Conservation (phyloP, 1,139 yeast genomes). For the Lodderomyces orthopsilosis region DNA sequence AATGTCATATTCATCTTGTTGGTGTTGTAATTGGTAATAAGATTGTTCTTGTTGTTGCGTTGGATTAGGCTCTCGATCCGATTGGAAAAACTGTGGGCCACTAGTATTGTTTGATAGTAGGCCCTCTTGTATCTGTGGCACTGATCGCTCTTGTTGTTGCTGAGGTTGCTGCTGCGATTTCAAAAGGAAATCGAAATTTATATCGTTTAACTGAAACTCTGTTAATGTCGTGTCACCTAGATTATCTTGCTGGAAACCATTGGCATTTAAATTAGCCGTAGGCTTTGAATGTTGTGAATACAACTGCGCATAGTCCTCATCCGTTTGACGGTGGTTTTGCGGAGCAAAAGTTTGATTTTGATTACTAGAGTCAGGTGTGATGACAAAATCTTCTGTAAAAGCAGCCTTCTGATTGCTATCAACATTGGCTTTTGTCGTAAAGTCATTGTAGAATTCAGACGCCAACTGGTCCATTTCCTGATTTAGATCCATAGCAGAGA, state of each 20-base stretch:
- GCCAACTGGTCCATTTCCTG: slow-evolving; percentile 10
- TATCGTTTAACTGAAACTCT: slow-evolving; percentile 9
- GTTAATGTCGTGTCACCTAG: slow-evolving; percentile 1
- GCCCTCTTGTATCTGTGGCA: neutral
- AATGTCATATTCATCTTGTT: neutral
- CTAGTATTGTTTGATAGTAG: neutral
- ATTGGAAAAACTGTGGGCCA: neutral
- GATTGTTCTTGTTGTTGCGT: slow-evolving; percentile 3
- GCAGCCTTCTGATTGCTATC: neutral
- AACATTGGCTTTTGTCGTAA: neutral
- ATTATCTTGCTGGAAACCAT: neutral
- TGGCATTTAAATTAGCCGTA: neutral
- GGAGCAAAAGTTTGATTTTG: neutral
- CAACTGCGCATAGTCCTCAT: slow-evolving; percentile 6
- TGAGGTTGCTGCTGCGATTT: slow-evolving; percentile 4
- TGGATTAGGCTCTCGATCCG: neutral
- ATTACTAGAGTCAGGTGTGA: slow-evolving; percentile 5
- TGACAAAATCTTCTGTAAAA: slow-evolving; percentile 1
- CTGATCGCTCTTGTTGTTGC: slow-evolving; percentile 5
- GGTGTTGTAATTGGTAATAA: slow-evolving; percentile 5
- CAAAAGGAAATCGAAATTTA: slow-evolving; percentile 11
- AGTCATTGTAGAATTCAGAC: slow-evolving; percentile 8
- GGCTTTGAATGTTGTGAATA: slow-evolving; percentile 6
- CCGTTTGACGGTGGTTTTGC: neutral
- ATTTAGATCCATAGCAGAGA: slow-evolving; percentile 9